phyloP scores from a whole-genome alignment of 257 asterid species.

The Gentiana straminea region DNA sequence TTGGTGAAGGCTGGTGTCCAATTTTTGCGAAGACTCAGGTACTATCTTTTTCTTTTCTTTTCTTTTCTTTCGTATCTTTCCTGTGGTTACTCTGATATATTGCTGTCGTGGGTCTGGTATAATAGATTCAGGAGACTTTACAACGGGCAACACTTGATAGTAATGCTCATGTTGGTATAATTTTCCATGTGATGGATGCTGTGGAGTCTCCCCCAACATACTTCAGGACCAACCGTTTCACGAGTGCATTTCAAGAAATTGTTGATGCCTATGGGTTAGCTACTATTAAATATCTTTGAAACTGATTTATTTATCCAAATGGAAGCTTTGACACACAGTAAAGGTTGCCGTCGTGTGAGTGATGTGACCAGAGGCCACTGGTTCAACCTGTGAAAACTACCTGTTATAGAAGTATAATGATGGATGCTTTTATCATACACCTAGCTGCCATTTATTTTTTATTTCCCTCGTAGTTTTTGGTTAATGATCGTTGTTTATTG shows the following conservation, averaged over 20 bases:
- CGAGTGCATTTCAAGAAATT: conserved; percentile 89
- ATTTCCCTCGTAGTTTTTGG: neutral
- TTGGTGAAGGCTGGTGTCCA: conserved; percentile 99
- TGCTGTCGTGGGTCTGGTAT: conserved; percentile 11
- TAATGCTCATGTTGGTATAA: conserved; percentile 84
- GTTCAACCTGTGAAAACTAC: too few species aligned
- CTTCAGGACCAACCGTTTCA: conserved; percentile 72
- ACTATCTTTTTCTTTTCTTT: conserved; percentile 3
- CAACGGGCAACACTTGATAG: conserved; percentile 92
- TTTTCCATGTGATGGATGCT: conserved; percentile 89
- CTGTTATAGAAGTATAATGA: too few species aligned
- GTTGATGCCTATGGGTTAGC: conserved; percentile 99
- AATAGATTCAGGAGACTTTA: conserved; percentile 88
- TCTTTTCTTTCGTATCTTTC: neutral
- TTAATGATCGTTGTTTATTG: neutral
- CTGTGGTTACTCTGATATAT: conserved; percentile 2
- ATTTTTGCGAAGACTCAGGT: conserved; percentile 81
- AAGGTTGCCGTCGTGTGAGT: too few species aligned
- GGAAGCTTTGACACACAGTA: too few species aligned
- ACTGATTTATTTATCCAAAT: neutral
- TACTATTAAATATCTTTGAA: neutral
- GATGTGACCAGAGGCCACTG: too few species aligned
- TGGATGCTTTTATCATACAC: too few species aligned
- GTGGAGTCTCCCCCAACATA: conserved; percentile 86
- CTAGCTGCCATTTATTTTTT: neutral